phyloP scores from a whole-genome alignment of 129 eudicot species.

The Arctium minus region DNA sequence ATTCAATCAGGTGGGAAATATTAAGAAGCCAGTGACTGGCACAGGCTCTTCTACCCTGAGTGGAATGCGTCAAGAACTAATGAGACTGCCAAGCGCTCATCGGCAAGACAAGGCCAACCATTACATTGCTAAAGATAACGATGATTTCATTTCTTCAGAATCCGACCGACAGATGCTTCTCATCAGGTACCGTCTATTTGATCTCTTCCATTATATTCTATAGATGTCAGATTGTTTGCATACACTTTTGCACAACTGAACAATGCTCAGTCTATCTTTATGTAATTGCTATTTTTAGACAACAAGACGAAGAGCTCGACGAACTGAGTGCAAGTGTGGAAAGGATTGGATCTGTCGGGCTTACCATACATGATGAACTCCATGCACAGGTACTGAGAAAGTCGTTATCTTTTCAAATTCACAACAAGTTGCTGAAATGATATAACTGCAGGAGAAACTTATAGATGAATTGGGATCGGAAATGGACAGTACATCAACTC shows the following conservation, averaged over 20 bases:
- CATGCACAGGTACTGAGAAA: conserved; percentile 46
- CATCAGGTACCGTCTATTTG: conserved; percentile 38
- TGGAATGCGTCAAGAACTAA: conserved; percentile 61
- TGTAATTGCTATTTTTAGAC: conserved; percentile 32
- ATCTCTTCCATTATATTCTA: background rate
- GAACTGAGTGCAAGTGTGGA: conserved; percentile 66
- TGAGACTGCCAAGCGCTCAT: conserved; percentile 58
- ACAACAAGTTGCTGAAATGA: background rate
- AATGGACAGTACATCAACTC: conserved; percentile 80
- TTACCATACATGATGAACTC: conserved; percentile 70
- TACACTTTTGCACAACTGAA: background rate
- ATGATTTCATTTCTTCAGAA: conserved; percentile 66
- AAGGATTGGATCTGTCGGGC: conserved; percentile 69
- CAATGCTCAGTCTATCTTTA: background rate
- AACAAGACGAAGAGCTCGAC: conserved; percentile 72
- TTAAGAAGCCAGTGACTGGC: conserved; percentile 46
- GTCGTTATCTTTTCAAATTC: background rate
- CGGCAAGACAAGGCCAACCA: conserved; percentile 39
- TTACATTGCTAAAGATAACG: conserved; percentile 46
- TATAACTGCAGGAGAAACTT: conserved; percentile 55
- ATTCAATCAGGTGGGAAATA: conserved; percentile 42
- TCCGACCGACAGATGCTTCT: conserved; percentile 72
- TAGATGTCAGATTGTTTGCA: background rate
- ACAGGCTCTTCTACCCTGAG: conserved; percentile 33
- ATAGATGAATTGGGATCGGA: conserved; percentile 70